phyloP scores from a whole-genome alignment of 805 yeast species.

The Kluyveromyces siamensis region DNA sequence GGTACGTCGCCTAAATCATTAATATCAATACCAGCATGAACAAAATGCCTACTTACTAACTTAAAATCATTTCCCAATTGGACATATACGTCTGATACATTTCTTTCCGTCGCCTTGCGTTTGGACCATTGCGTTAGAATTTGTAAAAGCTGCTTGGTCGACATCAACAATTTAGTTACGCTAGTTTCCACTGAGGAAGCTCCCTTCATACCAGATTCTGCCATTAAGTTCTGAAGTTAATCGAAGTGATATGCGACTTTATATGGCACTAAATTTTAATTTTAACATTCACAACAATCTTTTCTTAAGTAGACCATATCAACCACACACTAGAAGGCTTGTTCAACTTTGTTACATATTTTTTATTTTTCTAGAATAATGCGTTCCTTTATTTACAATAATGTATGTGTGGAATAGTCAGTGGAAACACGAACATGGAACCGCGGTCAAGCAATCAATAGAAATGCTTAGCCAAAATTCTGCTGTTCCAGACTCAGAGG shows the following conservation, averaged over 20 bases:
- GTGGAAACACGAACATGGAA: background rate
- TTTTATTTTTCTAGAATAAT: background rate
- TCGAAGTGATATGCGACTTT: no score
- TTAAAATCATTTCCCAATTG: constrained; percentile 90
- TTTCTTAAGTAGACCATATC: no score
- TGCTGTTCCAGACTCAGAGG: constrained; percentile 1
- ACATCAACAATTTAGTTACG: constrained; percentile 69
- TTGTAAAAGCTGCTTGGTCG: constrained; percentile 84
- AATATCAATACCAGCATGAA: constrained; percentile 69
- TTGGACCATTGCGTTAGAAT: constrained; percentile 86
- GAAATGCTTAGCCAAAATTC: background rate
- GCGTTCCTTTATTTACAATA: background rate
- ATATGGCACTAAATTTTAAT: no score
- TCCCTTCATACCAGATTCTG: constrained; percentile 1
- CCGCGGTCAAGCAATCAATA: background rate
- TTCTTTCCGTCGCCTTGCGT: constrained; percentile 66
- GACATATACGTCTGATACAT: constrained; percentile 86
- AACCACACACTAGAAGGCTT: background rate
- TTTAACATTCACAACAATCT: no score
- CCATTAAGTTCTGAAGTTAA: background rate
- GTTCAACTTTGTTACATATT: background rate
- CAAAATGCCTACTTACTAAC: constrained; percentile 71
- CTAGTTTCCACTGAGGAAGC: constrained; percentile 58
- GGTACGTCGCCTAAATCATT: constrained; percentile 90
- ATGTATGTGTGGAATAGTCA: background rate